These are phyloP conservation scores for Peronospora belbahrii DNA, from an alignment of 352 stramenopile genomes.

Conservation along the genomic window DNA sequence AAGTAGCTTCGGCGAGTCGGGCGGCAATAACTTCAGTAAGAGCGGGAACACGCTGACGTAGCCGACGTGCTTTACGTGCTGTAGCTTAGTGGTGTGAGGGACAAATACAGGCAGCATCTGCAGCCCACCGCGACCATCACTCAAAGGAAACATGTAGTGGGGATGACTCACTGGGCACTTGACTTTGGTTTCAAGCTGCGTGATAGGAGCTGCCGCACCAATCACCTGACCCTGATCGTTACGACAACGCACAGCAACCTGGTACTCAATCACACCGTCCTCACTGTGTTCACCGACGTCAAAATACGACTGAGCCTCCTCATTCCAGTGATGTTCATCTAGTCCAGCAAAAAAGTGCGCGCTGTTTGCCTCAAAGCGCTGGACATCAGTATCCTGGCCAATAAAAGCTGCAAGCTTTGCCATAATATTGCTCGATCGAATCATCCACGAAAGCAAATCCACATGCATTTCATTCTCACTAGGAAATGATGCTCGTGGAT, in stretches of 20 bases:
- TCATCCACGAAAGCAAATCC: conserved; percentile 88
- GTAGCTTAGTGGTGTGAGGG: conserved; percentile 41
- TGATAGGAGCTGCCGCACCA: conserved; percentile 33
- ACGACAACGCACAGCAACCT: conserved; percentile 60
- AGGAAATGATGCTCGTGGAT: conserved; percentile 71
- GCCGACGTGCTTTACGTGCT: conserved; percentile 77
- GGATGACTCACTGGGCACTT: conserved; percentile 54
- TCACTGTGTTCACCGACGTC: conserved; percentile 76
- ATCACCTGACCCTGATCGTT: conserved; percentile 37
- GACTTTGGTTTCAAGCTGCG: conserved; percentile 30
- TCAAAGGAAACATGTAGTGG: conserved; percentile 67
- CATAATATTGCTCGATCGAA: conserved; percentile 58
- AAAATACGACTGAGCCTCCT: conserved; percentile 56
- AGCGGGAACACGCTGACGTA: conserved; percentile 88
- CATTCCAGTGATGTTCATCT: conserved; percentile 67
- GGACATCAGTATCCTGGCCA: conserved; percentile 18
- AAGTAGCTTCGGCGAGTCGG: conserved; percentile 56
- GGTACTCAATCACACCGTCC: conserved; percentile 59
- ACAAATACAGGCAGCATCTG: conserved; percentile 70
- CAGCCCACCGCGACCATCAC: conserved; percentile 69
- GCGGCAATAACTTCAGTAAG: conserved; percentile 59
- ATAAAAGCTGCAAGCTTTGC: conserved; percentile 35
- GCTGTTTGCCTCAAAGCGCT: conserved; percentile 26
- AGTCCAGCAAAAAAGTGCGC: conserved; percentile 37
- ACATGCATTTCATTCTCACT: conserved; percentile 83